Evolutionary conservation across 2,329 filamentous ascomycete species (phyloP), one percentile per base, ranked within the genome.

Genomic region (Pseudogymnoascus sp.): DNA sequence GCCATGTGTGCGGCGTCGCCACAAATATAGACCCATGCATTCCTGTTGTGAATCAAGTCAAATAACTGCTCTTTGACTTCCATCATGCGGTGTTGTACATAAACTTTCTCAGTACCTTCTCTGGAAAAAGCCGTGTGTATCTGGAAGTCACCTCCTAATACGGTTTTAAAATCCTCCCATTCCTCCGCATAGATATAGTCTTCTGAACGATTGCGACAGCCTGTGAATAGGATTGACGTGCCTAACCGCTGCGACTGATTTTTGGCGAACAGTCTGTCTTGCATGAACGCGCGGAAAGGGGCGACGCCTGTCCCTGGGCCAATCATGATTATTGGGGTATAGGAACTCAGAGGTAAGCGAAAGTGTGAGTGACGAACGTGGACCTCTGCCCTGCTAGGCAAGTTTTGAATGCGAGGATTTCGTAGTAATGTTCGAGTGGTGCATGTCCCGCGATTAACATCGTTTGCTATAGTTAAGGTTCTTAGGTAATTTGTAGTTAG

Each of bases 251-350:
- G 11, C 42, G 60, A 18, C 33, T 14, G 18, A 25, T 23, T 64
- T 60, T 18, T 33, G 38, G 42, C 63, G 40, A 25, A 63, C 28
- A 14, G 61, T 61, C 47, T 64, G 63, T 71, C 70, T 23, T 68
- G 63, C 6, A 71, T 33, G 62, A 71, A 71, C 4, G 61, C 70
- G 37, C 70, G 67, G 40, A 72, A 70, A n/a, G 71, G 71, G 8
- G 71, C 71, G 35, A 72, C 67, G 33, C 71, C 71, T 16, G 70
- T 72, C 8, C 71, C 71, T 18, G 69, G 68, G 35, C 68, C 70
- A 23, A 73, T 66, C 60, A 71, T 64, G 11, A 71, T 67, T 16
- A 71, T 37, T 4, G 69, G 68, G 10, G 28, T 23, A 25, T 33
- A n/a, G 12, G 8, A 31, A 21, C 25, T 50, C 6, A 21, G 23